These are phyloP conservation scores for Sanghuangporus weigelae DNA, from an alignment of 1,284 basidiomycete genomes.

Conservation along the genomic window DNA sequence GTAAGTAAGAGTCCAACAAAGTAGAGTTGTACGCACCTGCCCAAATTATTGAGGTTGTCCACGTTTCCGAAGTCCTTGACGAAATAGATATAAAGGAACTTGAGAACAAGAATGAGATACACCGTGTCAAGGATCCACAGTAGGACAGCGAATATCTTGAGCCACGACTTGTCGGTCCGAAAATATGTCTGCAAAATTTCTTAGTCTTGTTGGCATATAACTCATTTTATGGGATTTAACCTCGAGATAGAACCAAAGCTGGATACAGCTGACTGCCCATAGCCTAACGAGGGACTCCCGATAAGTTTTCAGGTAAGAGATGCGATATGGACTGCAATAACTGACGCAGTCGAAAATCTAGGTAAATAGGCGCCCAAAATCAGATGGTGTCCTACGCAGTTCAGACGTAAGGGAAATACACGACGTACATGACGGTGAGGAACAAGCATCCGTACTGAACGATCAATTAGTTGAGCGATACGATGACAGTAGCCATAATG, in stretches of 20 bases:
- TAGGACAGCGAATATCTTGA: conserved; percentile 1
- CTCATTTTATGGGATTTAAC: background rate
- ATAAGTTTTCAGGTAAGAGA: background rate
- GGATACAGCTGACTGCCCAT: background rate
- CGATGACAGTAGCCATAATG: too few relatives aligned
- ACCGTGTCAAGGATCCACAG: conserved; percentile 10
- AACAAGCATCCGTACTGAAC: background rate
- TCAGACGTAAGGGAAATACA: background rate
- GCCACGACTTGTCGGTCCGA: background rate
- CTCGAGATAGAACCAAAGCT: conserved; percentile 10
- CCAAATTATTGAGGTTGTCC: background rate
- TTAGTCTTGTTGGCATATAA: background rate
- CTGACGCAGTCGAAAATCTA: background rate
- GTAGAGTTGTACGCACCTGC: background rate
- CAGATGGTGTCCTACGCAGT: background rate
- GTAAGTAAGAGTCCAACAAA: background rate
- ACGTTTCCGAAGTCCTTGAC: conserved; percentile 5
- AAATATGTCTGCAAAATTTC: background rate
- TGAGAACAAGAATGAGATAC: conserved; percentile 10
- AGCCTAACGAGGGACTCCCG: background rate
- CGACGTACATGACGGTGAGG: conserved; percentile 1
- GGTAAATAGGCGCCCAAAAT: background rate
- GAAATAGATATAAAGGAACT: conserved; percentile 11
- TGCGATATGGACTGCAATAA: background rate
- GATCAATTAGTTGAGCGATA: background rate